Conservation (phyloP, 106 monocot species). For the Narthecium ossifragum region DNA sequence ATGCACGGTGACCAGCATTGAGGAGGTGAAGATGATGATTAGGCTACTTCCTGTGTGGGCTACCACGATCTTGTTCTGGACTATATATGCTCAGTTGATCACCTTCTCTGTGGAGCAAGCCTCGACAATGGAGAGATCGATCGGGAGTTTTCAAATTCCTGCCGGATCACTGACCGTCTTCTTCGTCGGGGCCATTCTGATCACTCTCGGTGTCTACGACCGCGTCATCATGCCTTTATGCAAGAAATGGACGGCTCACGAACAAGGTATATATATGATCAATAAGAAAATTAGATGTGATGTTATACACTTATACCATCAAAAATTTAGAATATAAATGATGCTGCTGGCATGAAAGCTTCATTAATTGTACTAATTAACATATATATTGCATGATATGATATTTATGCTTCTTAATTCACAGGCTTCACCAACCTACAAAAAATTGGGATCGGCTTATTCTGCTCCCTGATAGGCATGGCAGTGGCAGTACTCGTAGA, state of each 20-base stretch:
- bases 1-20: slow-evolving; percentile 57
- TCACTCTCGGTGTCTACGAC: slow-evolving; percentile 56
- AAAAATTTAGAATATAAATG: no score
- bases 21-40: slow-evolving; percentile 91
- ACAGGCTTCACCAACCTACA: slow-evolving; percentile 57
- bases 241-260: slow-evolving; percentile 30
- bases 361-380: no score
- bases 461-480: slow-evolving; percentile 47
- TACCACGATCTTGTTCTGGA: slow-evolving; percentile 87
- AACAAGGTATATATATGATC: slow-evolving; percentile 26
- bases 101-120: slow-evolving; percentile 92
- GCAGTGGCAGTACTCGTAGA: slow-evolving; percentile 41
- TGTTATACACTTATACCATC: no score
- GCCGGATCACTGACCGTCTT: slow-evolving; percentile 70
- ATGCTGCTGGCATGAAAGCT: no score
- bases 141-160: slow-evolving; percentile 61
- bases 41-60: slow-evolving; percentile 78
- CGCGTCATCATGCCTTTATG: slow-evolving; percentile 53
- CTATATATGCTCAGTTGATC: slow-evolving; percentile 83
- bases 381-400: no score
- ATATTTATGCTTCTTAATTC: neutral
- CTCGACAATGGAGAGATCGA: slow-evolving; percentile 47
- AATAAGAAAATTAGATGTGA: no score
- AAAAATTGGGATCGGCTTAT: slow-evolving; percentile 51
- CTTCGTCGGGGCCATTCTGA: slow-evolving; percentile 61